Conservation (phyloP, 306 rosid species). For the Inga leiocalycina region DNA sequence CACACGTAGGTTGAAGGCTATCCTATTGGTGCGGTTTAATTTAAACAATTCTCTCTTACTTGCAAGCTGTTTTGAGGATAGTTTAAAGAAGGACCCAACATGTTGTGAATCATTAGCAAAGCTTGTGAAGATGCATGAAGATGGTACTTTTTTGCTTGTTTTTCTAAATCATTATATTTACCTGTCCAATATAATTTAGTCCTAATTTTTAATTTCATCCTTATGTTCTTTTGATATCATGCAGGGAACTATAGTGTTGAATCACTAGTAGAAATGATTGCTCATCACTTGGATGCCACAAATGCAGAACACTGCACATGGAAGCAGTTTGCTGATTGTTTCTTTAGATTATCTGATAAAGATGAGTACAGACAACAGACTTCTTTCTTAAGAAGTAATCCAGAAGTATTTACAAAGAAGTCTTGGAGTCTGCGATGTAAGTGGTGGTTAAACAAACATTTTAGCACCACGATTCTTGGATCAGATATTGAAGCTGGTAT, state of each 20-base stretch:
- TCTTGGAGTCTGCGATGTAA: slow-evolving; percentile 73
- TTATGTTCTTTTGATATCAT: slow-evolving; percentile 32
- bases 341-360: slow-evolving; percentile 47
- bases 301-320: slow-evolving; percentile 59
- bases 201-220: neutral
- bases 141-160: slow-evolving; percentile 40
- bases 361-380: slow-evolving; percentile 25
- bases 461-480: slow-evolving; percentile 44
- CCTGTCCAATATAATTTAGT: neutral
- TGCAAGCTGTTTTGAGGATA: slow-evolving; percentile 56
- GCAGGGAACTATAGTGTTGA: slow-evolving; percentile 66
- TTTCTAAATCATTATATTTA: no score
- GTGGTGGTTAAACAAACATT: slow-evolving; percentile 75
- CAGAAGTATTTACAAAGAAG: slow-evolving; percentile 53
- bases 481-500: slow-evolving; percentile 64
- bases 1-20: slow-evolving; percentile 60
- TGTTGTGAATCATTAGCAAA: slow-evolving; percentile 62
- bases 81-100: slow-evolving; percentile 77
- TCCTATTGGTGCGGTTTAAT: slow-evolving; percentile 58
- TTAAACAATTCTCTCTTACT: slow-evolving; percentile 44
- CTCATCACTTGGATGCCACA: slow-evolving; percentile 72
- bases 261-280: slow-evolving; percentile 73
- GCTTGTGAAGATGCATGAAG: slow-evolving; percentile 66
- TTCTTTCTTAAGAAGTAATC: slow-evolving; percentile 38
- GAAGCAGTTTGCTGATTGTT: slow-evolving; percentile 68